These are phyloP conservation scores for Pelargonium australe DNA, from an alignment of 441 rosid species.

Conservation along the genomic window DNA sequence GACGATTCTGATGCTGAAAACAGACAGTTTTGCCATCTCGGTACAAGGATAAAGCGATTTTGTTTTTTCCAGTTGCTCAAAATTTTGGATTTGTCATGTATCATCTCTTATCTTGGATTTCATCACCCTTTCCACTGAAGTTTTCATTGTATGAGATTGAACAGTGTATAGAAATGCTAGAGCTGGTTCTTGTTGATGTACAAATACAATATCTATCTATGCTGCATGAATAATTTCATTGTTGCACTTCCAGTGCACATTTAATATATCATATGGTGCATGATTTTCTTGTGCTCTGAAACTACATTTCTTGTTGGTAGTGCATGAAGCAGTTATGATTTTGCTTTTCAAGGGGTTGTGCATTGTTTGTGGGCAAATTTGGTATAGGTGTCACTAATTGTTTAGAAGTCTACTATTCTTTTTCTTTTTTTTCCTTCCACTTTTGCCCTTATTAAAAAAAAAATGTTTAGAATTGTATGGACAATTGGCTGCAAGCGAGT, in stretches of 20 bases:
- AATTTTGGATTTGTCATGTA: not conserved
- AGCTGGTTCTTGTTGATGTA: constrained; percentile 5
- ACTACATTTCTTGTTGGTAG: not conserved
- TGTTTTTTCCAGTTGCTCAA: constrained; percentile 1
- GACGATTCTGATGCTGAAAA: constrained; percentile 4
- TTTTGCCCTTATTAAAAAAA: too few relatives aligned
- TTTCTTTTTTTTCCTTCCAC: too few relatives aligned
- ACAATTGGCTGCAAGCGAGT: too few relatives aligned
- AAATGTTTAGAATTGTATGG: too few relatives aligned
- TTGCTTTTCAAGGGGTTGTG: too few relatives aligned
- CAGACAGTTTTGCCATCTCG: constrained; percentile 13
- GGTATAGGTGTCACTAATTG: too few relatives aligned
- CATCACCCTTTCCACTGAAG: not conserved
- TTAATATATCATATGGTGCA: not conserved
- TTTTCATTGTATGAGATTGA: not conserved
- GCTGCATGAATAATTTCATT: not conserved
- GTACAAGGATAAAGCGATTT: not conserved
- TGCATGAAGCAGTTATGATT: too few relatives aligned
- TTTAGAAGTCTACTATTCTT: too few relatives aligned
- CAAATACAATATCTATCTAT: not conserved
- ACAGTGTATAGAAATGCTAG: not conserved
- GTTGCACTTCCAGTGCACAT: not conserved
- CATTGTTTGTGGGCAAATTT: too few relatives aligned
- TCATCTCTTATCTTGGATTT: not conserved
- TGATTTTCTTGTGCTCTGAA: not conserved